Base-by-base conservation (phyloP, 495 filamentous ascomycete genomes). In the Penicillium egyptiacum region DNA sequence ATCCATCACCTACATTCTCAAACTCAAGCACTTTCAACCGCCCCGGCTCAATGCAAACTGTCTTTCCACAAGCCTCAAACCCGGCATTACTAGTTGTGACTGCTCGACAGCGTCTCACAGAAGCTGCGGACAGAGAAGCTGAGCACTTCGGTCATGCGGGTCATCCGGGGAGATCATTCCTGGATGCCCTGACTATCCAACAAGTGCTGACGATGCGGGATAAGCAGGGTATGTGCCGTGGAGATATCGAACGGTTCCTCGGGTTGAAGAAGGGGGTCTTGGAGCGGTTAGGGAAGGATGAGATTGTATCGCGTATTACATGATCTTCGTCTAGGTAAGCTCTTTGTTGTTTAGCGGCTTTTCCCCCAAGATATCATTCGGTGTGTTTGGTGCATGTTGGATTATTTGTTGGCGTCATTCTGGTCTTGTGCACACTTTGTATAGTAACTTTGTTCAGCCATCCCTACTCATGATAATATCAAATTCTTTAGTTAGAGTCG, bases 131-230 rank as follows among this genome's bases (percentile, higher is more conserved):
- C 31, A 55, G 63, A n/a, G 84, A 87, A 58, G 72, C 77, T 8
- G 70, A 75, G 12, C 58, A 57, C 0, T 33, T 79, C 9, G 81
- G 83, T 0, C 74, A 66, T 57, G 73, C 59, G 14, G 75, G 77
- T 11, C 73, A 76, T 58, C 58, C 58, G 4, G 71, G 74, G 1
- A 71, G 85, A 58, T 65, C 75, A 53, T 88, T 84, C 66, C 53
- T 88, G 56, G 87, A 89, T 79, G 81, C 81, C 1, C 64, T 75
- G 48, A 84, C 80, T 23, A 75, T 90, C 35, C 65, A 81, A 62
- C 79, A 86, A 75, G 79, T 81, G n/a, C 53, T 90, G 63, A 66
- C 71, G 41, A 70, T 88, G 79, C 73, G 83, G 62, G 83, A 86
- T 70, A 70, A 78, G 55, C 76, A 79, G 71, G 74, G 79, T 1